These are phyloP conservation scores for Camillea tinctor DNA, from an alignment of 2,329 filamentous ascomycete species.

Conservation along the genomic window DNA sequence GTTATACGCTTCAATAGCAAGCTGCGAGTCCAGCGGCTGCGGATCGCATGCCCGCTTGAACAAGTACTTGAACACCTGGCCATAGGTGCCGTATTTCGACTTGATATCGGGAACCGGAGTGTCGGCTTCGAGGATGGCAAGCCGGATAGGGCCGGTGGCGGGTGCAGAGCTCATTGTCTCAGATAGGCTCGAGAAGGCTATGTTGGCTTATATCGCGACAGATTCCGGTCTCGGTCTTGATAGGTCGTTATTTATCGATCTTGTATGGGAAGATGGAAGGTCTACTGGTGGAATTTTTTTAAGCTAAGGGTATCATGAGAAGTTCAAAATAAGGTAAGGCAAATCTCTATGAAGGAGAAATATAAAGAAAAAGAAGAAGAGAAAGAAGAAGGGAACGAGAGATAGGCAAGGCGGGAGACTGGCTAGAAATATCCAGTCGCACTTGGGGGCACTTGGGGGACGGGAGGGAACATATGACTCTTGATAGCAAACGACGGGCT, in stretches of 20 bases:
- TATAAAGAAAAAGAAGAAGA: neutral
- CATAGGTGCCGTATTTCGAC: conserved; percentile 69
- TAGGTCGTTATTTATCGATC: neutral
- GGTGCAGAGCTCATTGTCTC: conserved; percentile 31
- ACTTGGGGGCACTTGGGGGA: neutral
- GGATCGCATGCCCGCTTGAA: conserved; percentile 53
- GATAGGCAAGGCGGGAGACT: conserved; percentile 3
- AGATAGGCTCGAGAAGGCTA: neutral
- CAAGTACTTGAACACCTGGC: conserved; percentile 64
- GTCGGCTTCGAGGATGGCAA: conserved; percentile 89
- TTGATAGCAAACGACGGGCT: neutral
- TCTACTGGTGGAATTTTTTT: neutral
- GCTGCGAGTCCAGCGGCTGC: conserved; percentile 40
- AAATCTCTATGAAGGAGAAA: neutral
- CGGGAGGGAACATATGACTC: too few relatives aligned
- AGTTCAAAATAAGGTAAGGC: neutral
- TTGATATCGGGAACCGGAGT: conserved; percentile 65
- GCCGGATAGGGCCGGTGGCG: conserved; percentile 56
- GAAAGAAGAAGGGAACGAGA: neutral
- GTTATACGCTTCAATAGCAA: conserved; percentile 67
- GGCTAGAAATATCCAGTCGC: neutral
- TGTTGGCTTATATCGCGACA: neutral
- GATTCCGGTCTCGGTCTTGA: neutral
- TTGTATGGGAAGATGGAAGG: neutral
- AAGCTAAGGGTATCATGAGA: neutral